Base-by-base conservation (phyloP, 2,329 filamentous ascomycete species). In the Talaromyces amestolkiae region DNA sequence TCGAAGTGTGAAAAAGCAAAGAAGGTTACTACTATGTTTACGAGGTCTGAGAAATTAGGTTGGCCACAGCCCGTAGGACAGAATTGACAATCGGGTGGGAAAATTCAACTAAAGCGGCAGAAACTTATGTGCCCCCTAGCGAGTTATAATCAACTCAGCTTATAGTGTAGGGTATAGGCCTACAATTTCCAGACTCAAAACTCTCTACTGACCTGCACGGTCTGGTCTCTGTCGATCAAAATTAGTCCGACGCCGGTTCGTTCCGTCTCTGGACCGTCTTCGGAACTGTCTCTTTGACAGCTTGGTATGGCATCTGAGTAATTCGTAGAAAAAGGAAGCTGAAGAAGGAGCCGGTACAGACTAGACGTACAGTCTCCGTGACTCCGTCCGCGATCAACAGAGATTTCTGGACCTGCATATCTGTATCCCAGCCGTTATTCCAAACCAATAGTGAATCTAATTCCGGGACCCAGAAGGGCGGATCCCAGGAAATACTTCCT, bases 161-260 rank as follows among this genome's bases (percentile, higher is more conserved):
- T 22, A 56, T 19, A 35, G n/a, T 4, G 35, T 24, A 35, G n/a
- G 10, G 35, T 24, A 39, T 39, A 5, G 33, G 19, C n/a, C 31
- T 56, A 22, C 15, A 37, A 22, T 37, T 37, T 22, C n/a, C 33
- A 17, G n/a, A 56, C 19, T 56, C 53, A 15, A 37, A 56, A 56
- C 53, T 56, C n/a, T 56, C n/a, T n/a, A 56, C 19, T 35, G 41
- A 45, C 58, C 39, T 45, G 15, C 58, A 47, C 27, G 58, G 58
- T 39, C 58, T 61, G 58, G 58, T 61, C 58, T 49, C 27, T 49
- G 58, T 24, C 58, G 58, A 61, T 61, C 58, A 61, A 5, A 5
- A 15, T 56, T 56, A 51, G 58, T 61, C 43, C 17, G 43, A 61
- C 41, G 31, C n/a, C 43, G 58, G 43, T 43, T 47, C 33, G 27